Evolutionary conservation across 2,329 filamentous ascomycete species (phyloP).

Genomic region (Paecilomyces dactylethromorphus): DNA sequence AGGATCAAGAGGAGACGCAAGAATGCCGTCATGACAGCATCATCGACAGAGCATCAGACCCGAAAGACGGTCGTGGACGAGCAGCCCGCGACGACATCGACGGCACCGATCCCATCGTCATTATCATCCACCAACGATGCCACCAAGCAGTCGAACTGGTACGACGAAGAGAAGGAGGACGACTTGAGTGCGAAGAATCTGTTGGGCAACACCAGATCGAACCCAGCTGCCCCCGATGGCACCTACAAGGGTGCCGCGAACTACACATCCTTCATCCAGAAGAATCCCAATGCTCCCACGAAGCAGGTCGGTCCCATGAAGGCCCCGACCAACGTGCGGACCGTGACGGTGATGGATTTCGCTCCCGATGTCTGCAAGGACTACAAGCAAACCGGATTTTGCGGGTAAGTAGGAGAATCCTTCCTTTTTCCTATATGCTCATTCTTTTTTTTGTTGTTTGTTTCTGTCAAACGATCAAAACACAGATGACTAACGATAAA

Average conservation of each 20-base stretch:
- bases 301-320: constrained; percentile 79
- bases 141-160: constrained; percentile 85
- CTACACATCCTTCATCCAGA: constrained; percentile 68
- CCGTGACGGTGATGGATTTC: constrained; percentile 84
- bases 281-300: constrained; percentile 66
- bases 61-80: constrained; percentile 40
- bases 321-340: constrained; percentile 78
- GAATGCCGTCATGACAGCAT: constrained; percentile 60
- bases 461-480: no score
- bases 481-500: constrained; percentile 39
- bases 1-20: constrained; percentile 74
- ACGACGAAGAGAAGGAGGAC: constrained; percentile 62
- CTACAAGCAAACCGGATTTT: constrained; percentile 71
- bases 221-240: constrained; percentile 45
- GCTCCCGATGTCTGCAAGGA: constrained; percentile 94
- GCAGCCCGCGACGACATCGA: constrained; percentile 57
- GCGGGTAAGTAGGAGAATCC: constrained; percentile 23
- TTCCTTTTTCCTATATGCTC: constrained; percentile 30
- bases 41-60: constrained; percentile 39
- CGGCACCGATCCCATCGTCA: constrained; percentile 54
- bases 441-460: neutral
- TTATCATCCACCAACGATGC: constrained; percentile 78
- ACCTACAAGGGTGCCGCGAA: constrained; percentile 72
- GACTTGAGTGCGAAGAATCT: constrained; percentile 44
- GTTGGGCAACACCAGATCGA: constrained; percentile 23